These are phyloP conservation scores for Suillus occidentalis DNA, from an alignment of 768 basidiomycete species.

Conservation along the genomic window DNA sequence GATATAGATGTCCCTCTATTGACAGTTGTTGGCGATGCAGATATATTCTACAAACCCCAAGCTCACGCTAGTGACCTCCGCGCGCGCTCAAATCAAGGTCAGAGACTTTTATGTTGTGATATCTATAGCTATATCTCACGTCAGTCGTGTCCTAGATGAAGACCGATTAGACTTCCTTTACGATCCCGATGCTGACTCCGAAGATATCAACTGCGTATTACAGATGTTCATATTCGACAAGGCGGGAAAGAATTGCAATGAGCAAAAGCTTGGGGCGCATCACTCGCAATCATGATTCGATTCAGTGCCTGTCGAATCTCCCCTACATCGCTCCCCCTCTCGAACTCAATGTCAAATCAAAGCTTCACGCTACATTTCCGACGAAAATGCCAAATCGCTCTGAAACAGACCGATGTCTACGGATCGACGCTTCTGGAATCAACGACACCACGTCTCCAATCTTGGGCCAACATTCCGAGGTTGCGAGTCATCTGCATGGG, in stretches of 20 bases:
- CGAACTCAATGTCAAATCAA: not conserved
- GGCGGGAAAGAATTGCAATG: not conserved
- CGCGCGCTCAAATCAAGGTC: no score
- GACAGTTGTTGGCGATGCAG: no score
- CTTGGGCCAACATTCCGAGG: no score
- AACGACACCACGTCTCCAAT: not conserved
- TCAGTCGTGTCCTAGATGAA: no score
- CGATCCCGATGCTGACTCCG: not conserved
- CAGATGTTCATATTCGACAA: slow-evolving; percentile 22
- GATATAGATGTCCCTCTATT: no score
- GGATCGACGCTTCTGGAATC: slow-evolving; percentile 1
- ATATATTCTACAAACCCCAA: no score
- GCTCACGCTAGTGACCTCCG: no score
- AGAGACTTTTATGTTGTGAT: no score
- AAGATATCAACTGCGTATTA: not conserved
- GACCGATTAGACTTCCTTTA: no score
- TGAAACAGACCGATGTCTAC: not conserved
- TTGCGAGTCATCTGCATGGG: no score
- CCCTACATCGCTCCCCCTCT: slow-evolving; percentile 4
- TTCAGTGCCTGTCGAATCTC: not conserved
- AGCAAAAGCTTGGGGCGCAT: not conserved
- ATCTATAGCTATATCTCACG: no score
- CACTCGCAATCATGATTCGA: not conserved
- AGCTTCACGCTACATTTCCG: not conserved
- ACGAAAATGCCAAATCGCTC: not conserved